Evolutionary conservation across 2,329 filamentous ascomycete species (phyloP).

Genomic region (Fusarium sp.): DNA sequence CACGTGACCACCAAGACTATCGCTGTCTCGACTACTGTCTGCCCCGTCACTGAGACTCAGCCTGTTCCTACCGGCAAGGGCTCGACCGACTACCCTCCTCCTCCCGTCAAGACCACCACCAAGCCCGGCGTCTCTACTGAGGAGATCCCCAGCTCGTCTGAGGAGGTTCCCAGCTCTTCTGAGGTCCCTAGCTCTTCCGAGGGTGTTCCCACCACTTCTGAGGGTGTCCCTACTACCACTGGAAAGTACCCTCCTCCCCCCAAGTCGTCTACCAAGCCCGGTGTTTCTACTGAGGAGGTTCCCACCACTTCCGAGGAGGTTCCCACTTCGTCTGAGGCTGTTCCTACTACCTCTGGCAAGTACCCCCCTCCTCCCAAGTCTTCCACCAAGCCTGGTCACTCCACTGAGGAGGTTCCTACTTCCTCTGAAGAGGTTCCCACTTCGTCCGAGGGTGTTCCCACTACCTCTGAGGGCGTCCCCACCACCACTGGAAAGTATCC

Average conservation of each 20-base stretch:
- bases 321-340: background rate
- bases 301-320: background rate
- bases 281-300: background rate
- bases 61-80: background rate
- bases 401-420: background rate
- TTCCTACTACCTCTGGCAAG: background rate
- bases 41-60: constrained; percentile 24
- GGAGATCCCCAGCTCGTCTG: background rate
- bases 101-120: background rate
- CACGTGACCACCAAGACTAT: constrained; percentile 31
- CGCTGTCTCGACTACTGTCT: constrained; percentile 23
- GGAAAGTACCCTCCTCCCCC: background rate
- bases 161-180: background rate
- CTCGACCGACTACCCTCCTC: background rate
- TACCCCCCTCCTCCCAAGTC: background rate
- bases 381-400: background rate
- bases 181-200: background rate
- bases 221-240: background rate
- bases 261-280: background rate
- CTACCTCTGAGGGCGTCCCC: background rate
- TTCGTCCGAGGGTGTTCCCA: background rate
- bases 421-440: background rate
- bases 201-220: background rate
- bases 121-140: background rate
- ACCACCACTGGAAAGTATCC: background rate